These are phyloP conservation scores for Nakazawaea ernobii DNA, from an alignment of 805 yeast genomes.

Conservation along the genomic window DNA sequence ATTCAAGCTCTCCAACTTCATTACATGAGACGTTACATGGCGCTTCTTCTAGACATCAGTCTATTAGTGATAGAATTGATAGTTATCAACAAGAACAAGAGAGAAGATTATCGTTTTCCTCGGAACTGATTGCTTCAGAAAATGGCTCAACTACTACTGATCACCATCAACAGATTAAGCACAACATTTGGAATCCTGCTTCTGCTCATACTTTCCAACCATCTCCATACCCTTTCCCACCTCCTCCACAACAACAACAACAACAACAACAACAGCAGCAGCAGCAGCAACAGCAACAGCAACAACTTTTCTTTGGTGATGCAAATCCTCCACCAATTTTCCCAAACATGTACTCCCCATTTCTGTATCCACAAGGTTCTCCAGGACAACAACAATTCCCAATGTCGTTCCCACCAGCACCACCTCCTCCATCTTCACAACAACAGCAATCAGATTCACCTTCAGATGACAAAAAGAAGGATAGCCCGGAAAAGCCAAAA, in stretches of 20 bases:
- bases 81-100: slow-evolving; percentile 29
- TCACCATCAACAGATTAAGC: slow-evolving; percentile 9
- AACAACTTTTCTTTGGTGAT: slow-evolving; percentile 10
- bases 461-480: background rate
- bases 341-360: slow-evolving; percentile 9
- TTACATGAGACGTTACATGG: slow-evolving; percentile 27
- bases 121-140: slow-evolving; percentile 6
- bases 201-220: slow-evolving; percentile 58
- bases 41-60: slow-evolving; percentile 39
- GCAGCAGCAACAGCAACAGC: too few species aligned
- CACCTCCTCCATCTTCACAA: background rate
- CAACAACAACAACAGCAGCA: too few species aligned
- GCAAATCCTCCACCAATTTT: slow-evolving; percentile 10
- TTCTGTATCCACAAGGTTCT: slow-evolving; percentile 4
- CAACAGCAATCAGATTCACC: background rate
- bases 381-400: background rate
- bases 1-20: slow-evolving; percentile 11
- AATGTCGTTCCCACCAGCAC: background rate
- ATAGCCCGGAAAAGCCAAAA: background rate
- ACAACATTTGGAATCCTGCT: slow-evolving; percentile 62
- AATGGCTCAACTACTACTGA: background rate
- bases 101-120: slow-evolving; percentile 7
- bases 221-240: slow-evolving; percentile 18
- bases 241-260: slow-evolving; percentile 14
- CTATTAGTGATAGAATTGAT: slow-evolving; percentile 60